Percentiles rank a stretch among this genome's conserved stretches.
phyloP scores from a whole-genome alignment of 495 filamentous ascomycete species.

The Margaritispora aquatica region DNA sequence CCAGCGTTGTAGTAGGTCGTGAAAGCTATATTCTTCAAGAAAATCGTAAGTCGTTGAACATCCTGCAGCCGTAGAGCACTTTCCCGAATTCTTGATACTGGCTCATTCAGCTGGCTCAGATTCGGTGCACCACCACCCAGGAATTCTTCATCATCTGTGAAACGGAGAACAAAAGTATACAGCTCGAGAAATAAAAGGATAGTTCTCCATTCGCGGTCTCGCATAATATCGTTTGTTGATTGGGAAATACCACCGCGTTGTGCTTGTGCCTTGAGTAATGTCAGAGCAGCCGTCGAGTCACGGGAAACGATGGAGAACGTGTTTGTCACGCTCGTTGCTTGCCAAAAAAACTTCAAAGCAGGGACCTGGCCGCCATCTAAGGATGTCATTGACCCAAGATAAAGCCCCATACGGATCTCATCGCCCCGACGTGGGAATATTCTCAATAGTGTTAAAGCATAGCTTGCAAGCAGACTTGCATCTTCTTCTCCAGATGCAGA shows the following conservation, averaged over 20 bases:
- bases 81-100: constrained; percentile 40
- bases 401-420: constrained; percentile 95
- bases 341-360: constrained; percentile 86
- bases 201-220: constrained; percentile 78
- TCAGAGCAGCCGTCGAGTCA: constrained; percentile 51
- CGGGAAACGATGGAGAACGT: constrained; percentile 59
- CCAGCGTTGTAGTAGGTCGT: constrained; percentile 79
- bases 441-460: constrained; percentile 76
- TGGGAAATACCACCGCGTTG: constrained; percentile 13
- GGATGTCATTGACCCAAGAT: constrained; percentile 63
- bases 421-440: constrained; percentile 80
- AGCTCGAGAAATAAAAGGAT: constrained; percentile 89
- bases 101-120: constrained; percentile 28
- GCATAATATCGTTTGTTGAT: constrained; percentile 14
- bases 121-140: constrained; percentile 35
- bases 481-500: constrained; percentile 42
- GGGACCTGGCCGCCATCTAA: constrained; percentile 44
- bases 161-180: constrained; percentile 83
- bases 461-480: constrained; percentile 73
- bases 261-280: constrained; percentile 43
- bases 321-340: constrained; percentile 58
- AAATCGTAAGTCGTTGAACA: constrained; percentile 67
- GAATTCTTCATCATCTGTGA: constrained; percentile 92
- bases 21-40: constrained; percentile 91
- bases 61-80: constrained; percentile 66